Evolutionary conservation across 2,329 filamentous ascomycete genomes (phyloP).

Genomic region (Phialophora verrucosa): DNA sequence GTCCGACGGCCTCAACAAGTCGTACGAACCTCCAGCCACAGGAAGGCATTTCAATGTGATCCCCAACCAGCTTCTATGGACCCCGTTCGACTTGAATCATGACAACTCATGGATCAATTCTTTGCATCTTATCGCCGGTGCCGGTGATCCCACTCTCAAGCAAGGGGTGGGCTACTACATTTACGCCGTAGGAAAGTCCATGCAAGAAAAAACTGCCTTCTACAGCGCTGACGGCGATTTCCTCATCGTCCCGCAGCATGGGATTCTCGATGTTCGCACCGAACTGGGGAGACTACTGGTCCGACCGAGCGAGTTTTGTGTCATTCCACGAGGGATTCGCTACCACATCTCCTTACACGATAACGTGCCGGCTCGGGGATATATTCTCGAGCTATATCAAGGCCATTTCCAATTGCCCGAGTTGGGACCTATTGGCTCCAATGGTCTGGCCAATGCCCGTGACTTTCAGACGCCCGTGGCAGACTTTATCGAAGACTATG

Average conservation of each 20-base stretch:
- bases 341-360: conserved; percentile 63
- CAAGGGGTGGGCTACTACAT: conserved; percentile 63
- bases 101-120: conserved; percentile 62
- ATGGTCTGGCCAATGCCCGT: conserved; percentile 67
- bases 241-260: conserved; percentile 67
- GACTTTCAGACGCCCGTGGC: conserved; percentile 70
- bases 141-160: conserved; percentile 63
- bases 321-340: conserved; percentile 70
- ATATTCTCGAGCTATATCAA: conserved; percentile 70
- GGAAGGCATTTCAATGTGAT: conserved; percentile 36
- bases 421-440: conserved; percentile 69
- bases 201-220: conserved; percentile 60
- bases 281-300: conserved; percentile 70
- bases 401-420: conserved; percentile 69
- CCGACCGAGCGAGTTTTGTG: conserved; percentile 68
- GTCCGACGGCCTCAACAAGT: conserved; percentile 40
- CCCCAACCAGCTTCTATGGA: conserved; percentile 68
- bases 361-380: conserved; percentile 64
- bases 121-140: conserved; percentile 67
- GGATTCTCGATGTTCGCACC: conserved; percentile 70
- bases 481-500: conserved; percentile 58
- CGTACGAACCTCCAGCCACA: conserved; percentile 43
- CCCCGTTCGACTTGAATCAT: conserved; percentile 45
- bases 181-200: conserved; percentile 61
- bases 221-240: conserved; percentile 71